Conservation (phyloP, 768 basidiomycete species). For the Lactarius quietus region DNA sequence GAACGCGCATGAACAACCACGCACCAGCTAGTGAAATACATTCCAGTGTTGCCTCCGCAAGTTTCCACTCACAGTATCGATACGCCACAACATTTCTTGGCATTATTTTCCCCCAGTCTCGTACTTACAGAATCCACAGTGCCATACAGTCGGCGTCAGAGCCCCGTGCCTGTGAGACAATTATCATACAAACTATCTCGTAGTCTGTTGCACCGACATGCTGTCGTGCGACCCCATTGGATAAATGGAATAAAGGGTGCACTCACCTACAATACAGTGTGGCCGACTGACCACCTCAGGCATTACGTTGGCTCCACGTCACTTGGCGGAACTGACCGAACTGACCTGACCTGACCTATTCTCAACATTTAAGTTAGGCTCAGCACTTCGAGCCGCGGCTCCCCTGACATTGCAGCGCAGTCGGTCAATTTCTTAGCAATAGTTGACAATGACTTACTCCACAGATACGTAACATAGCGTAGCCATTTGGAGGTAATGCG, state of each 20-base stretch:
- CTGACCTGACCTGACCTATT: no score
- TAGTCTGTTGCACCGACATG: neutral
- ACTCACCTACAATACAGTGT: neutral
- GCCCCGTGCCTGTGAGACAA: neutral
- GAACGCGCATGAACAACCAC: constrained; percentile 13
- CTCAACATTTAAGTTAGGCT: no score
- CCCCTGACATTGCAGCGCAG: no score
- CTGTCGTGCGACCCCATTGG: neutral
- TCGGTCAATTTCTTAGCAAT: no score
- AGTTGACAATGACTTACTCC: neutral
- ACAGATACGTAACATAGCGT: constrained; percentile 5
- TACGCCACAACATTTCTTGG: constrained; percentile 17
- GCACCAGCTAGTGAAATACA: constrained; percentile 25
- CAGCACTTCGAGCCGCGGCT: no score
- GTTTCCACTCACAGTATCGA: constrained; percentile 6
- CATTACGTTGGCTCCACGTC: neutral
- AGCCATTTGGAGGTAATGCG: constrained; percentile 1
- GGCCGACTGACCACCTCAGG: neutral
- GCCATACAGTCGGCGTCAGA: neutral
- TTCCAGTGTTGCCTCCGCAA: constrained; percentile 12
- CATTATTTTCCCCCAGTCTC: neutral
- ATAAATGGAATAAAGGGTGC: neutral
- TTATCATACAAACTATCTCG: neutral
- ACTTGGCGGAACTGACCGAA: no score
- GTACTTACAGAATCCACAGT: neutral